Evolutionary conservation across 176 grass and related monocot species (phyloP), one percentile per base, ranked within the genome.

Genomic region (Pharus latifolius): DNA sequence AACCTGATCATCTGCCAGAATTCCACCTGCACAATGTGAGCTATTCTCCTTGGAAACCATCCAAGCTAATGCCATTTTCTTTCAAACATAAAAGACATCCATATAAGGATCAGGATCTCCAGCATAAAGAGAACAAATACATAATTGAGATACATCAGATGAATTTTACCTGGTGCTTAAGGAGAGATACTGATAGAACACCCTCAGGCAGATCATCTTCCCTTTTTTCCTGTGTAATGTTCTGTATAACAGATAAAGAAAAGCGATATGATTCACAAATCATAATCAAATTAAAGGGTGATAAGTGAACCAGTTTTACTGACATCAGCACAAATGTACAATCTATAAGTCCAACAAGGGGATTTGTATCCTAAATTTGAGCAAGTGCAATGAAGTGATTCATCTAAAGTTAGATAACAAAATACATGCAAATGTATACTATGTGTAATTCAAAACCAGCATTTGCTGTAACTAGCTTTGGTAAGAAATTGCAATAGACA

Each of bases 1-100:
- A 80, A 99, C 96, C 90, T 99, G 96, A 83, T 99, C 96, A 86
- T 99, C 96, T 79, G 96, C 96, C 54, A 99, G 96, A 72, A 99
- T 99, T 79, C 96, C 96, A 45, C 96, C 96, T 33, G 90, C 64
- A 79, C 96, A 99, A 82, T 84, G 90, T 22, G 74, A 78, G 65
- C 96, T 99, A 75, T 95, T 90, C 76, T 99, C 96, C 82, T 91
- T 99, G 1, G 76, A 86, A 65, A 94, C 84, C 96, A 99, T 99
- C 96, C 96, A 99, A 78, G 96, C 90, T 72, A 99, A 87, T 48
- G 90, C 90, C 78, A 95, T 91, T 95, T 88, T 99, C 96, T 99
- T 80, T 74, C 56, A 63, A 90, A 69, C 6, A 67, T 23, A 57
- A 79, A 80, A 78, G 31, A 45, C 53, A 62, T 44, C 17, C 54